Base-by-base conservation (phyloP, 192 early-diverging fungal genomes). In the Backusella luteola region DNA sequence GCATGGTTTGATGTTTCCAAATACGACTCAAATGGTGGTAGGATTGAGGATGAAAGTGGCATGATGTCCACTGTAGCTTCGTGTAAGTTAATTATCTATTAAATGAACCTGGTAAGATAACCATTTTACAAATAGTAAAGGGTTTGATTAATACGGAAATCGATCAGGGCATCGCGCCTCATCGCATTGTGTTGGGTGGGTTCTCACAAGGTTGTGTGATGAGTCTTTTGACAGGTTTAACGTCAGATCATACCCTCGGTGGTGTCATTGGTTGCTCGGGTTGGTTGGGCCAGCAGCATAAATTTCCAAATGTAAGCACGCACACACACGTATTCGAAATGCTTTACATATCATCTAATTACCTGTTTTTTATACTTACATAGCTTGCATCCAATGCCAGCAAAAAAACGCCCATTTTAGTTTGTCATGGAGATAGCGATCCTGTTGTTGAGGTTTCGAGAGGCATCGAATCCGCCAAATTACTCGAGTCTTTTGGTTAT, bases 131-230 rank as follows among this genome's bases (percentile, higher is more conserved):
- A 44, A n/a, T 23, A 59, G 87, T 92, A 68, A 84, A 87, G 74
- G 72, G 83, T 56, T 77, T 93, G 26, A 88, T 97, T 19, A 79
- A 87, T 15, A 77, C 88, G 6, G 96, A 99, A 82, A 83, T 99
- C 5, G 91, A 93, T 19, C 66, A 85, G 23, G 91, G 94, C 4
- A 96, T 95, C 67, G 88, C 93, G 2, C 81, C 94, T 6, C 83
- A 91, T 44, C 88, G 95, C 19, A 99, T 99, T 63, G 90, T 98
- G 42, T 56, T 99, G 19, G 96, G 95, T 69, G 98, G 98, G 0
- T 99, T 99, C 75, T 97, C 95, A 26, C 98, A 99, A 82, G 96
- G 81, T 74, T 67, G 42, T n/a, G 96, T 92, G 0, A 86, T 96
- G 85, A 69, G 92, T 12, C 80, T 97, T 49, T 79, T 94, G 73